Conservation (phyloP, 805 yeast genomes). For the Monosporozyma siamensis region DNA sequence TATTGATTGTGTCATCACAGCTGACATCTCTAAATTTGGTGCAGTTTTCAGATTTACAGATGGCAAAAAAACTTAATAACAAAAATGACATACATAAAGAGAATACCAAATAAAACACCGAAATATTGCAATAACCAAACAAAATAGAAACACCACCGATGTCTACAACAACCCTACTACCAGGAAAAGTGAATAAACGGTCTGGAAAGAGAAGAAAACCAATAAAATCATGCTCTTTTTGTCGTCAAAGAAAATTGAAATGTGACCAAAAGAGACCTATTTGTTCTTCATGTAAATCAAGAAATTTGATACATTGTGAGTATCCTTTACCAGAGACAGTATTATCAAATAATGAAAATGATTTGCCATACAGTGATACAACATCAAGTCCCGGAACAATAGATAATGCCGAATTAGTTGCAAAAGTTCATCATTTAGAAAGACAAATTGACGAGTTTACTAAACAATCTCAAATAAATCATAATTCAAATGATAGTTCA, state of each 20-base stretch:
- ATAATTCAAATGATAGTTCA: not conserved
- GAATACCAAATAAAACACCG: no score
- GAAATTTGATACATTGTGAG: slow-evolving; percentile 12
- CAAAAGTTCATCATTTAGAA: not conserved
- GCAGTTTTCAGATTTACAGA: no score
- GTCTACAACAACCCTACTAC: not conserved
- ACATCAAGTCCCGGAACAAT: not conserved
- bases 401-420: not conserved
- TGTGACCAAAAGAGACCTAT: slow-evolving; percentile 24
- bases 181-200: not conserved
- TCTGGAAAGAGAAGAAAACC: slow-evolving; percentile 14
- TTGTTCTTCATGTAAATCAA: slow-evolving; percentile 21
- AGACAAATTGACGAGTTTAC: not conserved
- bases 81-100: no score
- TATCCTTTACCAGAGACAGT: slow-evolving; percentile 6
- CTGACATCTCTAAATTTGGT: no score
- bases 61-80: no score
- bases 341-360: not conserved
- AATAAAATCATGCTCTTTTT: slow-evolving; percentile 23
- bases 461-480: not conserved
- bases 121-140: not conserved
- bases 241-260: slow-evolving; percentile 23
- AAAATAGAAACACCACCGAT: no score
- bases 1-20: no score
- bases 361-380: not conserved